Evolutionary conservation across 2,329 filamentous ascomycete genomes (phyloP).

Genomic region (Daldinia eschscholtzii): DNA sequence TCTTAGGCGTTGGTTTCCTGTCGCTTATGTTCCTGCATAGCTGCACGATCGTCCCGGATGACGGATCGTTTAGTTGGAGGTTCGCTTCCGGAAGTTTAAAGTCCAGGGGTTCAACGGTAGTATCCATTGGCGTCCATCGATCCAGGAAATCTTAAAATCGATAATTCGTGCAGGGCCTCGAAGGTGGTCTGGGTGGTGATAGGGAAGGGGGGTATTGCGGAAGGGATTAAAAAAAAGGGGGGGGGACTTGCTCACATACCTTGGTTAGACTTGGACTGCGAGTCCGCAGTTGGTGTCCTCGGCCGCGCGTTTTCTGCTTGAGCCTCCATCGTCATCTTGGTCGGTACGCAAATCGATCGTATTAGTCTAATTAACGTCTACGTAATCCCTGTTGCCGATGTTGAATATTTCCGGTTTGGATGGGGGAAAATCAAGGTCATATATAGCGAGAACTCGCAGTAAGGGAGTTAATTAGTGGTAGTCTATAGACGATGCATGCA

Average conservation of each 20-base stretch:
- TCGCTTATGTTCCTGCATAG: slow-evolving; percentile 12
- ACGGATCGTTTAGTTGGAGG: slow-evolving; percentile 9
- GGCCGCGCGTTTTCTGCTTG: slow-evolving; percentile 34
- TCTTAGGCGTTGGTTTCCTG: neutral
- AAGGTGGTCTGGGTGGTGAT: slow-evolving; percentile 8
- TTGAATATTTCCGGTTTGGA: neutral
- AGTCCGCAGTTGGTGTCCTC: slow-evolving; percentile 18
- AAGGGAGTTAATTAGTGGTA: neutral
- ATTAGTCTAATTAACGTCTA: slow-evolving; percentile 23
- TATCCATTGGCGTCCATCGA: slow-evolving; percentile 27
- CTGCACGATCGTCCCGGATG: slow-evolving; percentile 36
- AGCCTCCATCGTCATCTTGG: slow-evolving; percentile 33
- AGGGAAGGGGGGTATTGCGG: slow-evolving; percentile 13
- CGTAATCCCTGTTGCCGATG: slow-evolving; percentile 15
- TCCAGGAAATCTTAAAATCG: slow-evolving; percentile 17
- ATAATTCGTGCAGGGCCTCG: slow-evolving; percentile 7
- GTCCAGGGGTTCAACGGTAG: slow-evolving; percentile 32
- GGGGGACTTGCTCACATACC: slow-evolving; percentile 30
- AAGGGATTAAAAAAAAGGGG: slow-evolving; percentile 7
- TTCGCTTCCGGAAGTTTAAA: slow-evolving; percentile 20
- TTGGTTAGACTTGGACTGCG: slow-evolving; percentile 16
- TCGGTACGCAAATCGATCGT: slow-evolving; percentile 8
- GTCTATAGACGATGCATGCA: neutral
- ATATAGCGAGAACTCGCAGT: neutral
- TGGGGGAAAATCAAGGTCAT: neutral